Evolutionary conservation across 2,329 filamentous ascomycete species (phyloP), one percentile per base, ranked within the genome.

Genomic region (Plenodomus tracheiphilus): DNA sequence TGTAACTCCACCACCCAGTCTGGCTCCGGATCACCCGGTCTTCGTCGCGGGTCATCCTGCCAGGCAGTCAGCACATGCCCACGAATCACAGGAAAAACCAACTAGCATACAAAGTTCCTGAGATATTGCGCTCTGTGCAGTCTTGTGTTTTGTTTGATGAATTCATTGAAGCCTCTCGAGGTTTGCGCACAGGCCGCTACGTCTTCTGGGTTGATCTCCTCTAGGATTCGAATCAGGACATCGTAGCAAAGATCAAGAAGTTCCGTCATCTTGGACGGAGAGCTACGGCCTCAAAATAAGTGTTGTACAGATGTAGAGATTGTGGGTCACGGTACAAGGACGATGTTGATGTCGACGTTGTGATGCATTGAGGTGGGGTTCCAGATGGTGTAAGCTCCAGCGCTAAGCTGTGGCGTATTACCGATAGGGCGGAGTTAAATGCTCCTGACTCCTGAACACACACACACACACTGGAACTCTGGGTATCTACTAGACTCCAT

Each of bases 71-170:
- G 49, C 41, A 46, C 39, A 19, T 38, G 38, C 8, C 20, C 41
- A 18, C 13, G 11, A 11, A 2, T 3, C 11, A 1, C 7, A 11
- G 1, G 15, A 19, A n/a, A 10, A 15, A 10, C 3, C 5, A 6
- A 11, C 11, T 50, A 49, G 53, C 75, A 60, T 68, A 87, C 85
- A 46, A 85, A 77, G 37, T 71, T 68, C 15, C 74, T 74, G 3
- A 85, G 69, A 65, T 89, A 91, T 6, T 88, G 73, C 18, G 81
- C 78, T 50, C 81, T 85, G 68, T 79, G 86, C 11, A 91, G 72
- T 8, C 81, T 73, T 15, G 70, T 66, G 64, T 91, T 88, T 37
- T 75, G 77, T 41, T 73, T 76, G 43, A 88, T 75, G 53, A 83
- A 82, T 28, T 73, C 68, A 49, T 81, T 71, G 39, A 91, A 72